phyloP scores from a whole-genome alignment of 148 eudicot species.

The Selenicereus undatus region DNA sequence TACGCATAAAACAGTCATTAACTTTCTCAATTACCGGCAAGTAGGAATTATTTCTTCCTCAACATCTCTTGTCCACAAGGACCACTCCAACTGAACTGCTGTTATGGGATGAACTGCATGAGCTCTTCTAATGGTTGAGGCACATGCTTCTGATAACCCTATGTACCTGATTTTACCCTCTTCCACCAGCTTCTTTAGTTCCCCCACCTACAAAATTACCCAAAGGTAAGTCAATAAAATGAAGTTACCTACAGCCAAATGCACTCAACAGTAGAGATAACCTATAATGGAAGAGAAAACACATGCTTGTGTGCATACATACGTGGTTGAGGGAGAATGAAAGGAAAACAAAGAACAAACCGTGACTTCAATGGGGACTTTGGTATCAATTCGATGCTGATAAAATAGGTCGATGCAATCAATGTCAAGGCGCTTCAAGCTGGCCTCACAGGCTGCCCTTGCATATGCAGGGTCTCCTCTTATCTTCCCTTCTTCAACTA shows the following conservation, averaged over 20 bases:
- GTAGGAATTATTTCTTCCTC: slow-evolving; percentile 18
- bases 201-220: slow-evolving; percentile 8
- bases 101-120: slow-evolving; percentile 21
- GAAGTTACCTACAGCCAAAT: no score
- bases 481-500: slow-evolving; percentile 16
- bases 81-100: slow-evolving; percentile 16
- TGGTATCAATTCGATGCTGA: slow-evolving; percentile 39
- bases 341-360: slow-evolving; percentile 14
- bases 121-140: slow-evolving; percentile 11
- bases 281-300: no score
- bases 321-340: no score
- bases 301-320: no score
- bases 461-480: slow-evolving; percentile 34
- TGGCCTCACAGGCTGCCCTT: slow-evolving; percentile 33
- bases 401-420: slow-evolving; percentile 39
- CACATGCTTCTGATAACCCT: slow-evolving; percentile 14
- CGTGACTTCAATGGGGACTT: slow-evolving; percentile 38
- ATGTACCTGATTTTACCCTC: slow-evolving; percentile 17
- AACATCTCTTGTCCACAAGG: slow-evolving; percentile 18
- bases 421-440: slow-evolving; percentile 38
- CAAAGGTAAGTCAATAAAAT: not conserved
- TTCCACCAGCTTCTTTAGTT: slow-evolving; percentile 16
- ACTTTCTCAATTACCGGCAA: slow-evolving; percentile 6
- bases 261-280: no score
- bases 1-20: not conserved